Evolutionary conservation across 345 rosid genomes (phyloP).

Genomic region (Garcia nutans): DNA sequence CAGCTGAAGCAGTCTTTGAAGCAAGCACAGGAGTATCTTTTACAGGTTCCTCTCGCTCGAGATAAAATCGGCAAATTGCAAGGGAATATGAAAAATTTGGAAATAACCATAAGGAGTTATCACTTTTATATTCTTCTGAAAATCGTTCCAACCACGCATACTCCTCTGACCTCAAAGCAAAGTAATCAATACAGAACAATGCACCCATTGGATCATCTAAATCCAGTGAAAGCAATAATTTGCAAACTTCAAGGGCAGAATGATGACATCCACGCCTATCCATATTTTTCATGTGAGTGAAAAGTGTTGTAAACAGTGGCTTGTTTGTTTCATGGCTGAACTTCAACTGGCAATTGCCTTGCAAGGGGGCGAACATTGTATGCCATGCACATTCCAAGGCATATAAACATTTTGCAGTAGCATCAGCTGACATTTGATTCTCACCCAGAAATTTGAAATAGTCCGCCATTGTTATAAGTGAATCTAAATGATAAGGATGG

Average conservation of each 20-base stretch:
- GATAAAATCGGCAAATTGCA: conserved; percentile 71
- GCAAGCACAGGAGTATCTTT: conserved; percentile 26
- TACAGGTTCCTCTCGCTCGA: conserved; percentile 52
- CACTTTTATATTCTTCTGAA: conserved; percentile 64
- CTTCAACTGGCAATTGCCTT: conserved; percentile 72
- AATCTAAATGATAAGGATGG: conserved; percentile 83
- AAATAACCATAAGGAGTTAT: conserved; percentile 81
- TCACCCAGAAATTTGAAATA: conserved; percentile 81
- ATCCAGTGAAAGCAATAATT: conserved; percentile 74
- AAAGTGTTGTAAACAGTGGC: conserved; percentile 70
- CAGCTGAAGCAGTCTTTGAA: conserved; percentile 52
- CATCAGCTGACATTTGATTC: conserved; percentile 83
- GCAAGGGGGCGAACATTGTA: conserved; percentile 72
- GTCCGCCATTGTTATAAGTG: conserved; percentile 90
- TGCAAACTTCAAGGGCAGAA: conserved; percentile 89
- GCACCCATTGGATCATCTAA: conserved; percentile 83
- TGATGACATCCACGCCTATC: conserved; percentile 90
- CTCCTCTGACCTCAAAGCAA: conserved; percentile 81
- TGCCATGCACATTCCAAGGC: conserved; percentile 92
- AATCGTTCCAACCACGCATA: conserved; percentile 76
- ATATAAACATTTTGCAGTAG: conserved; percentile 72
- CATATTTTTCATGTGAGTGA: conserved; percentile 84
- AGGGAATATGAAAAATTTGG: conserved; percentile 87
- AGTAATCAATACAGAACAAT: conserved; percentile 85
- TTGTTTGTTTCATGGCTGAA: conserved; percentile 70